phyloP scores from a whole-genome alignment of 345 rosid genomes.

The Euphorbia peplus region DNA sequence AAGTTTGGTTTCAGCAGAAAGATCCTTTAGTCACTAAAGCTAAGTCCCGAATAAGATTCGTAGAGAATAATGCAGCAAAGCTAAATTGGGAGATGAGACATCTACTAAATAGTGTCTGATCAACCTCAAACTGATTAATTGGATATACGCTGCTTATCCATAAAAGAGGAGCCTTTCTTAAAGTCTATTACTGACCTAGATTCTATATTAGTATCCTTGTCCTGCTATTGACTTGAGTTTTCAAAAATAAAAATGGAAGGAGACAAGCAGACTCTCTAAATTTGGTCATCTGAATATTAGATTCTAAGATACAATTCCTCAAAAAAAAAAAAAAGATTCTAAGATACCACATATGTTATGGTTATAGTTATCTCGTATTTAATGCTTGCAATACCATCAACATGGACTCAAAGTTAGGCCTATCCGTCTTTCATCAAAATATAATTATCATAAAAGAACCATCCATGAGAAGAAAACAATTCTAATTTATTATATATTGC shows the following conservation, averaged over 20 bases:
- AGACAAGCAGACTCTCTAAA: background rate
- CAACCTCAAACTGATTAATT: too few species aligned
- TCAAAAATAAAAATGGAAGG: background rate
- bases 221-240: background rate
- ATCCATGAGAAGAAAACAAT: too few species aligned
- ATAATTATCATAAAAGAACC: background rate
- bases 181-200: slow-evolving; percentile 1
- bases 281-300: background rate
- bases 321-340: too few species aligned
- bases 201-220: background rate
- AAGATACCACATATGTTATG: background rate
- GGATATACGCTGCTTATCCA: too few species aligned
- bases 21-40: too few species aligned
- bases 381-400: background rate
- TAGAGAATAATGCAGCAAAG: too few species aligned
- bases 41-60: too few species aligned
- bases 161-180: too few species aligned
- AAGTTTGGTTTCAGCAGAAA: too few species aligned
- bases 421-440: background rate
- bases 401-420: background rate
- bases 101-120: too few species aligned
- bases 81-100: too few species aligned
- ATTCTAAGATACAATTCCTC: background rate
- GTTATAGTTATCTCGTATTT: background rate
- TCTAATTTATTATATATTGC: background rate